Percentiles rank a stretch among this genome's conserved stretches.
Conservation (phyloP, 2,329 filamentous ascomycete species). For the Ustulina deusta region DNA sequence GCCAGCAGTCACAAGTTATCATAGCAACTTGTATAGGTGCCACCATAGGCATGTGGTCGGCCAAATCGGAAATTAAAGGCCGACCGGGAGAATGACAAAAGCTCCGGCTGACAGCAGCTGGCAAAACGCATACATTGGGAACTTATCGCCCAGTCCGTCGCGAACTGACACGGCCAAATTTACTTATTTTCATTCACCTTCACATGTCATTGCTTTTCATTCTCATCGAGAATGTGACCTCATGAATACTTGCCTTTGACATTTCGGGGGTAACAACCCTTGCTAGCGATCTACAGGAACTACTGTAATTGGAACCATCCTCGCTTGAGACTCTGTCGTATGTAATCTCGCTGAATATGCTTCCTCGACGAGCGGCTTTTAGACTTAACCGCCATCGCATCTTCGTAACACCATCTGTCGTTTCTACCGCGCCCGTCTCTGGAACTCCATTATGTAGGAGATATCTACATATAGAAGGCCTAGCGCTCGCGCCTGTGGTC, state of each 20-base stretch:
- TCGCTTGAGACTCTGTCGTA: neutral
- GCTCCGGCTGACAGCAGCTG: conserved; percentile 1
- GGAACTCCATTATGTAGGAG: conserved; percentile 44
- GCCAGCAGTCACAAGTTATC: too few species aligned
- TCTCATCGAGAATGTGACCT: neutral
- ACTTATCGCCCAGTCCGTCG: too few species aligned
- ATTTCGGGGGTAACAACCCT: neutral
- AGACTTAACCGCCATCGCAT: conserved; percentile 37
- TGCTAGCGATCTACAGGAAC: neutral
- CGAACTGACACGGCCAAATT: neutral
- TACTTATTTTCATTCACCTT: neutral
- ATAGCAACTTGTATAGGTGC: too few species aligned
- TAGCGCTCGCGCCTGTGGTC: conserved; percentile 73
- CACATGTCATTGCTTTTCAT: neutral
- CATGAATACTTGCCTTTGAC: neutral
- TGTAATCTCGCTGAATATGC: conserved; percentile 32
- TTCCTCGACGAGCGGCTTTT: conserved; percentile 35
- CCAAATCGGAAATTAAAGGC: neutral
- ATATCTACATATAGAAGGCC: conserved; percentile 53
- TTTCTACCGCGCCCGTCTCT: conserved; percentile 41
- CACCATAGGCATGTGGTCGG: neutral
- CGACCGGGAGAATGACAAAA: neutral
- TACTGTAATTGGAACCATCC: neutral
- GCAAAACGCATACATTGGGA: neutral
- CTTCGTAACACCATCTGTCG: conserved; percentile 22